These are phyloP conservation scores for Cynanchum wilfordii DNA, from an alignment of 257 asterid species.

Conservation along the genomic window DNA sequence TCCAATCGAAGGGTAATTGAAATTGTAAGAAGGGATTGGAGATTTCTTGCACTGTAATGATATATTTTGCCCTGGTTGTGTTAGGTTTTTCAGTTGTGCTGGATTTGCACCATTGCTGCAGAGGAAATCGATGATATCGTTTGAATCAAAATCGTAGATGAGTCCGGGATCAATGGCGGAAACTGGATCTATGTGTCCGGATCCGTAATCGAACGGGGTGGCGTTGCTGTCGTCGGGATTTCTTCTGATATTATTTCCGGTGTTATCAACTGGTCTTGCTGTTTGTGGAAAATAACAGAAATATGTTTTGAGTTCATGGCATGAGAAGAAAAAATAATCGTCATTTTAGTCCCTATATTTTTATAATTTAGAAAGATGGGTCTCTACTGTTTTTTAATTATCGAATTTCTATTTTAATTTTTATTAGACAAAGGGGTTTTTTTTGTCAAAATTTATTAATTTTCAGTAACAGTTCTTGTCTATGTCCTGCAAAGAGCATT, in stretches of 20 bases:
- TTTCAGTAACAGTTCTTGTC: too few species aligned
- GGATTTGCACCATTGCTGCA: constrained; percentile 53
- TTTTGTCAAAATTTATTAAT: too few species aligned
- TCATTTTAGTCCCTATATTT: too few species aligned
- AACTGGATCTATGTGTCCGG: constrained; percentile 51
- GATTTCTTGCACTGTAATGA: constrained; percentile 28
- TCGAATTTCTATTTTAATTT: too few species aligned
- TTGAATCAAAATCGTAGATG: constrained; percentile 40
- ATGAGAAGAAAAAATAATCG: too few species aligned
- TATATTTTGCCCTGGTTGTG: constrained; percentile 27
- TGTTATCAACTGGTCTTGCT: constrained; percentile 23
- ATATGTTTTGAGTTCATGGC: neutral
- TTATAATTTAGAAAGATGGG: too few species aligned
- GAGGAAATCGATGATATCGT: constrained; percentile 40
- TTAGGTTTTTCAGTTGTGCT: constrained; percentile 50
- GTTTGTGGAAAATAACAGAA: neutral
- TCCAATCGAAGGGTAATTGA: constrained; percentile 65
- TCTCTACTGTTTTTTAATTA: too few species aligned
- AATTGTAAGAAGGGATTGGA: constrained; percentile 28
- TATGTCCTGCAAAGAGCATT: too few species aligned
- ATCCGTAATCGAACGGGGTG: constrained; percentile 53
- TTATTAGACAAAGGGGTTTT: too few species aligned
- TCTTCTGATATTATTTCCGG: constrained; percentile 29
- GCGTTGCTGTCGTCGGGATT: constrained; percentile 38
- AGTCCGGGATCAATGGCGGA: constrained; percentile 57